phyloP scores from a whole-genome alignment of 768 basidiomycete genomes.

The Rhizopogon rudus region DNA sequence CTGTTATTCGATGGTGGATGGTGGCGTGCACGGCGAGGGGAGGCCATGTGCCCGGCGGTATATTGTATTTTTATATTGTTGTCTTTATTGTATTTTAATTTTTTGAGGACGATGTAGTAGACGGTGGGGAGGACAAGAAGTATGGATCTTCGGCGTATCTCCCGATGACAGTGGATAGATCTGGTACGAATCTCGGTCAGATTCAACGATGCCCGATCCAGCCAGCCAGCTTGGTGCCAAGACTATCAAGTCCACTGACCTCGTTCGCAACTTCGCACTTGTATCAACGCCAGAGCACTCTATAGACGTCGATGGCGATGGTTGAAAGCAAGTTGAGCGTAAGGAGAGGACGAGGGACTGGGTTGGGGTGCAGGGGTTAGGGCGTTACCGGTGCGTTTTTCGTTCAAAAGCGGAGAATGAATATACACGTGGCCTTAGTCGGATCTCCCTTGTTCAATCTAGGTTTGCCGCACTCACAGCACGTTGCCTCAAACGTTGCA shows the following conservation, averaged over 20 bases:
- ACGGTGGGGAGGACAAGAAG: conserved; percentile 31
- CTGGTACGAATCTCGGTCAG: not conserved
- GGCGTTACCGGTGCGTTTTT: conserved; percentile 1
- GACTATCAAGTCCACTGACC: not conserved
- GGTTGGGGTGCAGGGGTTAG: not conserved
- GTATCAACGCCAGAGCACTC: not conserved
- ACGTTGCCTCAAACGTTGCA: not conserved
- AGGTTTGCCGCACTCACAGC: not conserved
- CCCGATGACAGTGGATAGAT: conserved; percentile 58
- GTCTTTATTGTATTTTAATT: conserved; percentile 5
- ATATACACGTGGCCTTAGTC: not conserved
- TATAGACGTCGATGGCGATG: not conserved
- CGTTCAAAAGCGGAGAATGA: not conserved
- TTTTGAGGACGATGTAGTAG: conserved; percentile 10
- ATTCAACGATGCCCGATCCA: not conserved
- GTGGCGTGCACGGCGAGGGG: not conserved
- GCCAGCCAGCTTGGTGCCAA: not conserved
- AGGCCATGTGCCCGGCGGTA: conserved; percentile 11
- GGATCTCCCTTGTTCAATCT: not conserved
- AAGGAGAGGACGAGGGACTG: not conserved
- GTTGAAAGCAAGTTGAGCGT: not conserved
- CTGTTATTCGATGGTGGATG: not conserved
- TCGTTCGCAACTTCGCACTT: no score
- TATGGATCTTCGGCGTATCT: conserved; percentile 51
- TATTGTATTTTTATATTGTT: conserved; percentile 14